Evolutionary conservation across 768 basidiomycete genomes (phyloP).

Genomic region (Amanita muscaria): DNA sequence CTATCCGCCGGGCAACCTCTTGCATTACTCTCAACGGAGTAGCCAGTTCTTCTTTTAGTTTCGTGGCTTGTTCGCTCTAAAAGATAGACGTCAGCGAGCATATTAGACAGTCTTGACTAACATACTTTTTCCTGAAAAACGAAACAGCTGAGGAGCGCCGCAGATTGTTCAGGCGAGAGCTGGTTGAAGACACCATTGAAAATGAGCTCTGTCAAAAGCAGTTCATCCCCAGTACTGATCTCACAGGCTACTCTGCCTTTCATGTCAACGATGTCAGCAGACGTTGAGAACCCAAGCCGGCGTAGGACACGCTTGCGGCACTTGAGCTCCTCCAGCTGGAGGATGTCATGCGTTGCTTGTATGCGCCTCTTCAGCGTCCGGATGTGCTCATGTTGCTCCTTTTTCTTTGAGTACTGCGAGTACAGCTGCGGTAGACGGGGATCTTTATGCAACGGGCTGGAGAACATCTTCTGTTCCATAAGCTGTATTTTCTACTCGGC

Average conservation of each 20-base stretch:
- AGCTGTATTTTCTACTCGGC: conserved; percentile 73
- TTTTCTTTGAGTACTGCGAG: conserved; percentile 70
- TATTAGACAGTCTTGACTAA: neutral
- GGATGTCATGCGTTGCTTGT: conserved; percentile 80
- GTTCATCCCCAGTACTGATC: conserved; percentile 94
- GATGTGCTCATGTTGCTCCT: conserved; percentile 56
- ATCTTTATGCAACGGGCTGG: conserved; percentile 72
- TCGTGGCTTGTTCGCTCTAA: conserved; percentile 79
- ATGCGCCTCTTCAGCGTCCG: conserved; percentile 80
- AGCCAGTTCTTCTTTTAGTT: conserved; percentile 88
- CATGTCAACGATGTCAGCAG: conserved; percentile 91
- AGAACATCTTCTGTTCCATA: conserved; percentile 80
- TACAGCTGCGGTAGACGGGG: conserved; percentile 75
- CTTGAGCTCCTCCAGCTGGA: conserved; percentile 96
- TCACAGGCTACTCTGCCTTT: conserved; percentile 98
- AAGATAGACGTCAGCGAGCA: conserved; percentile 1
- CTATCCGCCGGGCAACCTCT: conserved; percentile 89
- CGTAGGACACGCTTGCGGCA: conserved; percentile 90
- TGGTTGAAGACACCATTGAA: conserved; percentile 96
- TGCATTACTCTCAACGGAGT: conserved; percentile 92
- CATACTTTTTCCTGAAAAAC: conserved; percentile 93
- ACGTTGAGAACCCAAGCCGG: conserved; percentile 81
- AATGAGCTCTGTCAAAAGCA: conserved; percentile 91
- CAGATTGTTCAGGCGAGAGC: conserved; percentile 84
- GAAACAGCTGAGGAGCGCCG: conserved; percentile 92